Percentiles rank a stretch among this genome's conserved stretches.
phyloP scores from a whole-genome alignment of 164 flowering plant genomes.

The Nymphaea thermarum region DNA sequence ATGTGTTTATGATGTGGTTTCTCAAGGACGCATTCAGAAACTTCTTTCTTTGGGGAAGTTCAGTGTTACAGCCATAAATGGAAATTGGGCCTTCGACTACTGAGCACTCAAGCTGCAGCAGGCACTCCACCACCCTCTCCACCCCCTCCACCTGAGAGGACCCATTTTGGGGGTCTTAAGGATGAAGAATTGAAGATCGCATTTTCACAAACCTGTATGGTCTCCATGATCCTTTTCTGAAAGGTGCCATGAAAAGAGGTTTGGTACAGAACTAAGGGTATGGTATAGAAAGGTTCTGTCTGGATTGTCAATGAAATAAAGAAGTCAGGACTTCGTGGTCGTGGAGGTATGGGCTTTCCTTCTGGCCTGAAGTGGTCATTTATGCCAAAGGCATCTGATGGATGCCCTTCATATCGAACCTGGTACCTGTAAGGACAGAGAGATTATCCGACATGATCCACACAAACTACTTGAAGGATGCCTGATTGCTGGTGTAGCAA shows the following conservation, averaged over 20 bases:
- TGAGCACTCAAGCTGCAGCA: conserved; percentile 64
- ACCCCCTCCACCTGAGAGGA: conserved; percentile 96
- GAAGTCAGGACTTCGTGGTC: conserved; percentile 94
- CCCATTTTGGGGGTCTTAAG: conserved; percentile 91
- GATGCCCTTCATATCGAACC: no score
- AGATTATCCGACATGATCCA: no score
- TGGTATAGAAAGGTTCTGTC: conserved; percentile 83
- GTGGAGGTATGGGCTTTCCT: conserved; percentile 99
- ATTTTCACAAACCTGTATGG: conserved; percentile 94
- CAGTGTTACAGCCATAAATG: conserved; percentile 20
- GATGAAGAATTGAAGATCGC: conserved; percentile 97
- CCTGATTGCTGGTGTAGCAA: no score
- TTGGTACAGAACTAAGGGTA: conserved; percentile 87
- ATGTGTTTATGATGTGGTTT: no score
- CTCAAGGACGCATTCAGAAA: conserved; percentile 56
- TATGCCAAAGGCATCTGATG: no score
- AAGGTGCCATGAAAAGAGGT: conserved; percentile 95
- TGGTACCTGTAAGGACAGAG: no score
- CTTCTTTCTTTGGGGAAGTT: conserved; percentile 42
- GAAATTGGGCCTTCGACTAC: conserved; percentile 31
- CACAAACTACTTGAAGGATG: no score
- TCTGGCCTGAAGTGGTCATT: conserved; percentile 93
- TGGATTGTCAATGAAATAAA: conserved; percentile 96
- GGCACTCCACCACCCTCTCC: conserved; percentile 81
- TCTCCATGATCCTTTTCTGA: conserved; percentile 80